phyloP scores from a whole-genome alignment of 1,284 basidiomycete species.

The Leccinum variabile region DNA sequence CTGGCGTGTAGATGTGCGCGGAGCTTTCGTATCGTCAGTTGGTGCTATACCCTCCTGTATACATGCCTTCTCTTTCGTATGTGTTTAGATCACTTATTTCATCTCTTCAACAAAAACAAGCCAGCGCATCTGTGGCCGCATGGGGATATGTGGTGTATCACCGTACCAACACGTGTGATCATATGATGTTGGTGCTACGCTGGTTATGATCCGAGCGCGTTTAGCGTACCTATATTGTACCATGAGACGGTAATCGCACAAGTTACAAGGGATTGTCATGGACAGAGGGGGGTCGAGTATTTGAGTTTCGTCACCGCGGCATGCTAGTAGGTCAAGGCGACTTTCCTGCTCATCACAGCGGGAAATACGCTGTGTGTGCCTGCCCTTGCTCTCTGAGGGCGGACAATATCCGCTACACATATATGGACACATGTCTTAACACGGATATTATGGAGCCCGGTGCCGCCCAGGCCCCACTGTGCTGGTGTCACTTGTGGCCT shows the following conservation, averaged over 20 bases:
- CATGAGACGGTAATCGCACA: background rate
- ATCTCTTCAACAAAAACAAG: constrained; percentile 4
- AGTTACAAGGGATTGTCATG: background rate
- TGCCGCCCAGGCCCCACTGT: background rate
- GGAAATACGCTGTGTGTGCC: background rate
- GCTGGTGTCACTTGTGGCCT: background rate
- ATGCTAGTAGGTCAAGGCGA: background rate
- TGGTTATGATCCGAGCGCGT: background rate
- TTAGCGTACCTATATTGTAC: background rate
- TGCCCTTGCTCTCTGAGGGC: background rate
- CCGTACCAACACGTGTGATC: background rate
- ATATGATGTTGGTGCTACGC: background rate
- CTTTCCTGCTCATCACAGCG: background rate
- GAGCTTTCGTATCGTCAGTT: constrained; percentile 20
- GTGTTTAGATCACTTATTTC: constrained; percentile 20
- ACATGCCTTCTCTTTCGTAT: constrained; percentile 21
- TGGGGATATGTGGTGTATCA: background rate
- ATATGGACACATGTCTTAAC: background rate
- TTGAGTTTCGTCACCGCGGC: background rate
- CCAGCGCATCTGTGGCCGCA: background rate
- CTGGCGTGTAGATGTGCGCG: constrained; percentile 32
- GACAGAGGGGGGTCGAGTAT: background rate
- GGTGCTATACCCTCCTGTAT: constrained; percentile 33
- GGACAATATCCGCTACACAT: background rate
- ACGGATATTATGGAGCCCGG: background rate